Base-by-base conservation (phyloP, 2,329 filamentous ascomycete genomes). In the Chaetomiaceae sp. region DNA sequence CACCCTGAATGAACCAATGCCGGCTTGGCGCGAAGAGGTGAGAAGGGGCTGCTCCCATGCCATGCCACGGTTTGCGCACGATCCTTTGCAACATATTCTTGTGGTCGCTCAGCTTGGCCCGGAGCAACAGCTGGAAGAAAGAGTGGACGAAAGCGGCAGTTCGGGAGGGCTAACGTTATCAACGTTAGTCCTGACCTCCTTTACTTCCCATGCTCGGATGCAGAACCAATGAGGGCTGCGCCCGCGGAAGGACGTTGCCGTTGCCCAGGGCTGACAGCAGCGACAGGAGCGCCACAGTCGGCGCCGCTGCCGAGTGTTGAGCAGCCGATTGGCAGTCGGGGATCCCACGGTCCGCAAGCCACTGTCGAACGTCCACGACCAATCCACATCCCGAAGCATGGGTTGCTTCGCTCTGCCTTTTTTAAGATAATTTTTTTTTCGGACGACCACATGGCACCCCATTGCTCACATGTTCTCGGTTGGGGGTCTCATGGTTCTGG, bases 261-360 rank as follows among this genome's bases (percentile, higher is more conserved):
- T 23, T 14, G 44, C 31, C 47, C 53, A 52, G 53, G 55, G 55
- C 56, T 57, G 53, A 50, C 25, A n/a, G n/a, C n/a, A n/a, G n/a
- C n/a, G n/a, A n/a, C n/a, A 21, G 37, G 37, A 44, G 40, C 55
- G 57, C 55, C 53, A 56, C 55, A 42, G 30, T 19, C 10, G n/a
- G 12, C 16, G 44, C 31, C 35, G 38, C 23, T 38, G 12, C 44
- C 47, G 40, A 48, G 25, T 42, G 27, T 38, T 51, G 35, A 44
- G 47, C 34, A 33, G 38, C 38, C 51, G 51, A 55, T 58, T 58
- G 48, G 56, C 19, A 40, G 20, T 21, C 17, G 30, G 25, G 20
- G 35, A 37, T 34, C 45, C 23, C 30, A 33, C 34, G 5, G 21
- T 19, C 40, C 44, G 23, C 44, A 47, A 47, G 44, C 45, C 37